Conservation (phyloP, 2,329 filamentous ascomycete genomes). For the Alternaria sp. region DNA sequence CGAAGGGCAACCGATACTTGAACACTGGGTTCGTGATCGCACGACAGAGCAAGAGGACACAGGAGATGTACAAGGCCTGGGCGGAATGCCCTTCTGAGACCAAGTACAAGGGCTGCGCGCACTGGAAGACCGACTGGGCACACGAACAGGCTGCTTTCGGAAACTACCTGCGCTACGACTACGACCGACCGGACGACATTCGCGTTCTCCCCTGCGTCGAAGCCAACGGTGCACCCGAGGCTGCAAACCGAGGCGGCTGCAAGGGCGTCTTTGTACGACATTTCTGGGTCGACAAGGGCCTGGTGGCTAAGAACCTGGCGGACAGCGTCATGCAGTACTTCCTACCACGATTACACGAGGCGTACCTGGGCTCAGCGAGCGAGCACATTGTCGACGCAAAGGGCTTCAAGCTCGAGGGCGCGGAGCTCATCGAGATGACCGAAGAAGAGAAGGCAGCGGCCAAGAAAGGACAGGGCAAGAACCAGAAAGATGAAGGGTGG, state of each 20-base stretch:
- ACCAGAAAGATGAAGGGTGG: constrained; percentile 46
- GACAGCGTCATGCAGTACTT: constrained; percentile 48
- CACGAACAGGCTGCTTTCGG: constrained; percentile 50
- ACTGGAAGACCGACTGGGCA: constrained; percentile 46
- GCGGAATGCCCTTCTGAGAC: constrained; percentile 46
- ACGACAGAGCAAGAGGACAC: constrained; percentile 47
- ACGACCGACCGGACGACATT: constrained; percentile 45
- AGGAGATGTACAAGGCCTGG: constrained; percentile 49
- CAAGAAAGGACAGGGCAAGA: constrained; percentile 31
- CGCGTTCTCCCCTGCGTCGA: constrained; percentile 48
- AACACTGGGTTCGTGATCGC: constrained; percentile 56
- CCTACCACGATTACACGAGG: constrained; percentile 41
- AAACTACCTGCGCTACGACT: constrained; percentile 49
- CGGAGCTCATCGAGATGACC: constrained; percentile 41
- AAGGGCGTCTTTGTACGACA: constrained; percentile 49
- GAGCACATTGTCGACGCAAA: constrained; percentile 45
- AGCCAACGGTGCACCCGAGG: constrained; percentile 47
- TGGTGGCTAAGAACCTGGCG: constrained; percentile 39
- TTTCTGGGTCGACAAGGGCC: constrained; percentile 47
- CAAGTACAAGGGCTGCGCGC: constrained; percentile 42
- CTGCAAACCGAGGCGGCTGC: constrained; percentile 41
- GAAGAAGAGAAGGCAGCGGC: constrained; percentile 37
- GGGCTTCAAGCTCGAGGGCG: constrained; percentile 41
- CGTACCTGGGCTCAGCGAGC: constrained; percentile 34
- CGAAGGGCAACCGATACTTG: constrained; percentile 48